Conservation (phyloP, 805 yeast species). For the Clavispora phyllophila region DNA sequence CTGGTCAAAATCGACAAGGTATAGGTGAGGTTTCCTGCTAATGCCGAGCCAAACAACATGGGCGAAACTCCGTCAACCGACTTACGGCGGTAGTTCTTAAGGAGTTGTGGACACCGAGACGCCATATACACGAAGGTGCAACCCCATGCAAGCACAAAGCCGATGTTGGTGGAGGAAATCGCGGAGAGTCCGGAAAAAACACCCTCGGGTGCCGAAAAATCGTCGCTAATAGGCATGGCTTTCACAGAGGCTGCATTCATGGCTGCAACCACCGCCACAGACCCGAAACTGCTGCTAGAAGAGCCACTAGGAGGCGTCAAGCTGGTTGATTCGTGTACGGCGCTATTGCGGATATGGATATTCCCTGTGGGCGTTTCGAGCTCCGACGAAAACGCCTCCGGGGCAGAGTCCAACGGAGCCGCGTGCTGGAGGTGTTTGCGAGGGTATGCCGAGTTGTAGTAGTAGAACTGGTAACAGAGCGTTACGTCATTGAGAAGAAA, state of each 20-base stretch:
- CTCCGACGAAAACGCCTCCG: neutral
- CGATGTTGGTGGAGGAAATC: constrained; percentile 4
- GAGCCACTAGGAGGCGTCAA: constrained; percentile 1
- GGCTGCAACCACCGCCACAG: constrained; percentile 7
- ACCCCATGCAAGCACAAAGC: constrained; percentile 58
- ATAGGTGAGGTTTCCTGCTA: constrained; percentile 73
- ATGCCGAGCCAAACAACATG: constrained; percentile 69
- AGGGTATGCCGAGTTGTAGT: constrained; percentile 50
- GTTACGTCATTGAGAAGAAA: constrained; percentile 57
- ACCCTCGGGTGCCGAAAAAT: neutral
- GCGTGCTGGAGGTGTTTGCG: constrained; percentile 24
- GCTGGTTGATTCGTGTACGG: neutral
- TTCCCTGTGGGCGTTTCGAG: constrained; percentile 1
- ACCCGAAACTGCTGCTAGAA: constrained; percentile 8
- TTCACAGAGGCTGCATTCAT: constrained; percentile 11
- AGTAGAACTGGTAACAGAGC: constrained; percentile 64
- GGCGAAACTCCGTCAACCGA: constrained; percentile 88
- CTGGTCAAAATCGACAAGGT: constrained; percentile 68
- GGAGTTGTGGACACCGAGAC: constrained; percentile 80
- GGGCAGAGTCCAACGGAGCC: neutral
- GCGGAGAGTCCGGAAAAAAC: neutral
- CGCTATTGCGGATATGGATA: constrained; percentile 11
- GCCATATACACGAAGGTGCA: constrained; percentile 72
- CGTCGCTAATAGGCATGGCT: constrained; percentile 12
- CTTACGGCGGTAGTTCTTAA: constrained; percentile 69